Evolutionary conservation across 352 stramenopile genomes (phyloP), one percentile per base, ranked within the genome.

Genomic region (Globisporangium cylindrosporum): DNA sequence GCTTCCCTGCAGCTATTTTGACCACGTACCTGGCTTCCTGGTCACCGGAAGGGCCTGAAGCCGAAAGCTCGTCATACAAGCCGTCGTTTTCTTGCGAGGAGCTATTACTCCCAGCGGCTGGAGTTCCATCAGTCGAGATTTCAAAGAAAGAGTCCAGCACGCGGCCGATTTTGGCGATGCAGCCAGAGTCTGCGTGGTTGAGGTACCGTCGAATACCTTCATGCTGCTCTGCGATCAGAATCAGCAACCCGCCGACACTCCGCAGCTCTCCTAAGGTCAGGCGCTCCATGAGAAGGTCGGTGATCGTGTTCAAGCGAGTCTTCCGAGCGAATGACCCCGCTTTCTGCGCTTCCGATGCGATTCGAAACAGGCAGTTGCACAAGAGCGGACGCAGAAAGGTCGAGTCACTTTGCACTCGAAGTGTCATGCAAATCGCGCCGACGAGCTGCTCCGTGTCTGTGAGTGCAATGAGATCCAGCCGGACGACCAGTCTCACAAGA

Each of bases 331-430:
- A 67, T 22, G 29, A 59, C 15, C 22, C 9, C 14, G 57, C 53
- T 24, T 67, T 58, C 4, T 51, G 32, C 9, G 6, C 27, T 32
- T 59, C 29, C 3, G 51, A 61, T 10, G 51, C 66, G 22, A 71
- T 62, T 22, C 43, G 66, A 8, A 58, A 55, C 41, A 71, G 29
- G 38, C 66, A 67, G 25, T 49, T 59, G 66, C 51, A 64, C 2
- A 71, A 41, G 43, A 72, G 56, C 14, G 74, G 74, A n/a, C 74
- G 74, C 34, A 79, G 62, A 55, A 80, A 77, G 4, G 74, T 80
- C n/a, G 74, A 62, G 18, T 72, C 65, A 12, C 20, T 70, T 27
- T 80, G 74, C 1, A 49, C 8, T 41, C 69, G 68, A 14, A 79
- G 32, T 34, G 66, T 75, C n/a, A 69, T 38, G 43, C 74, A 80